These are phyloP conservation scores for Lentinula detonsa DNA, from an alignment of 768 basidiomycete species.

Conservation along the genomic window DNA sequence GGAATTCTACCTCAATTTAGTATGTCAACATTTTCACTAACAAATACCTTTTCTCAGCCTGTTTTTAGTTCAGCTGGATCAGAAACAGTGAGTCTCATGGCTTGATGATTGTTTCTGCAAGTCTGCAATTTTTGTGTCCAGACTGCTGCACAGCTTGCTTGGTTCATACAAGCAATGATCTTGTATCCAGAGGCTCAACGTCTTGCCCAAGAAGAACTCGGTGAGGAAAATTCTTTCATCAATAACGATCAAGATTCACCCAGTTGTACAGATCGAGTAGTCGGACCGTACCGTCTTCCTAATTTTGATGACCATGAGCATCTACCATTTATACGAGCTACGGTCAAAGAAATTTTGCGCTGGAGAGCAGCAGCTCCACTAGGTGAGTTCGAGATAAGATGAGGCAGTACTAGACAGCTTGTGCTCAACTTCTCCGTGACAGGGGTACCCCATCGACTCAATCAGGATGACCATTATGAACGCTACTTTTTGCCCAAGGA, in stretches of 20 bases:
- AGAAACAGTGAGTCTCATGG: background rate
- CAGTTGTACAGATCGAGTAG: slow-evolving; percentile 18
- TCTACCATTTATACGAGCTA: slow-evolving; percentile 27
- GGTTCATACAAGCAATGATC: slow-evolving; percentile 30
- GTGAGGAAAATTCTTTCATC: background rate
- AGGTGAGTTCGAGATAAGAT: slow-evolving; percentile 16
- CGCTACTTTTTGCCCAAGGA: slow-evolving; percentile 8
- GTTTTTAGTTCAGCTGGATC: background rate
- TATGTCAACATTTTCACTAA: slow-evolving; percentile 1
- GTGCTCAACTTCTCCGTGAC: background rate
- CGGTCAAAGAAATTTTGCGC: slow-evolving; percentile 29
- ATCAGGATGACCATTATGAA: slow-evolving; percentile 10
- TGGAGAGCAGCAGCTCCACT: slow-evolving; percentile 26
- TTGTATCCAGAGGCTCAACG: slow-evolving; percentile 26
- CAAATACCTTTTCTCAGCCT: background rate
- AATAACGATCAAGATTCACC: background rate
- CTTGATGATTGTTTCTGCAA: too few relatives aligned
- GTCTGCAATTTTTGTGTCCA: too few relatives aligned
- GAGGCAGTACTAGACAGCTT: background rate
- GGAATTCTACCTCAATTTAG: background rate
- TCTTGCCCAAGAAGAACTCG: slow-evolving; percentile 28
- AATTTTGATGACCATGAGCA: slow-evolving; percentile 21
- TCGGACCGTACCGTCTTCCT: slow-evolving; percentile 26
- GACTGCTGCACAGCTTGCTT: slow-evolving; percentile 28
- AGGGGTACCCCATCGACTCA: background rate